phyloP scores from a whole-genome alignment of 2,329 filamentous ascomycete genomes.

The Pseudocercospora cruenta region DNA sequence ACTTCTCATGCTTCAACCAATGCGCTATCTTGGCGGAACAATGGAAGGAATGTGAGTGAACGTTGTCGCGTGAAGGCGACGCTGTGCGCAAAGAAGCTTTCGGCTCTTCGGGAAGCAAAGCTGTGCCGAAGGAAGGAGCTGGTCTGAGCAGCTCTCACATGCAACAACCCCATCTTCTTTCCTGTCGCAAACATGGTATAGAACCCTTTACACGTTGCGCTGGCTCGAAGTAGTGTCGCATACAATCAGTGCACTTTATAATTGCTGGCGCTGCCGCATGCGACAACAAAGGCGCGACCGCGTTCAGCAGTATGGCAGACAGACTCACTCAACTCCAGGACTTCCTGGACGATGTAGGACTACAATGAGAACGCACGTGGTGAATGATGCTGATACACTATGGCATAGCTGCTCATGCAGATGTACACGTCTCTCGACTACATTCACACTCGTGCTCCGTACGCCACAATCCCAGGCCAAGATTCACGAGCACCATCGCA shows the following conservation, averaged over 20 bases:
- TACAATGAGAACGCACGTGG: not conserved
- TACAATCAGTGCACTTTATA: not conserved
- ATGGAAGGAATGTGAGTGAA: constrained; percentile 1
- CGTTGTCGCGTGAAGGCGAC: constrained; percentile 9
- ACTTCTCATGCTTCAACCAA: constrained; percentile 23
- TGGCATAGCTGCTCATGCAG: constrained; percentile 51
- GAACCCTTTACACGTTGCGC: not conserved
- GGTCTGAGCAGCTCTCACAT: not conserved
- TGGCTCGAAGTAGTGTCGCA: not conserved
- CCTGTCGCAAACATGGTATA: constrained; percentile 1
- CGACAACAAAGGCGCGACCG: constrained; percentile 4
- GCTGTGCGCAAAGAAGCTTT: constrained; percentile 4
- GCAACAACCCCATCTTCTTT: not conserved
- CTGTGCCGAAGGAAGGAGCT: not conserved
- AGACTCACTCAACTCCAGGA: constrained; percentile 83
- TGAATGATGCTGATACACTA: not conserved
- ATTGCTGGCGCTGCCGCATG: not conserved
- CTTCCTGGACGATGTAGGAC: constrained; percentile 73
- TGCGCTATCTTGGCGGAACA: constrained; percentile 17
- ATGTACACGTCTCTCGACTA: constrained; percentile 53
- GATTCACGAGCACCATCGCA: constrained; percentile 40
- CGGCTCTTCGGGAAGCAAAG: not conserved
- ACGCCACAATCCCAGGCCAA: constrained; percentile 48
- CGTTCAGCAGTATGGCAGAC: constrained; percentile 51
- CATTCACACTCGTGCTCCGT: constrained; percentile 48